These are phyloP conservation scores for Dipteronia sinensis DNA, from an alignment of 345 rosid genomes.

Conservation along the genomic window DNA sequence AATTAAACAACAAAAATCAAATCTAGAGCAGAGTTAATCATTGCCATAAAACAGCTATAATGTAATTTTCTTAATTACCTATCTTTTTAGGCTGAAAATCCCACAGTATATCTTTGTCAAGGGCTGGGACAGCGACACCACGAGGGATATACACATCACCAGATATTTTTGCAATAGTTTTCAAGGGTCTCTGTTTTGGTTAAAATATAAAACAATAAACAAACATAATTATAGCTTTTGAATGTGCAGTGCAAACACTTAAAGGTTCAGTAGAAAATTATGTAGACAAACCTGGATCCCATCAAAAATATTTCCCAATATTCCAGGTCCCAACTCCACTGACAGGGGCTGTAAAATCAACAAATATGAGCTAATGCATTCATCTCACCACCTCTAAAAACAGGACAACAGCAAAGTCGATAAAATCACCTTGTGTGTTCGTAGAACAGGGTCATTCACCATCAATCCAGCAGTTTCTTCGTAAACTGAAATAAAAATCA, in stretches of 20 bases:
- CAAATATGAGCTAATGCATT: constrained; percentile 21
- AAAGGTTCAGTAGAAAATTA: constrained; percentile 1
- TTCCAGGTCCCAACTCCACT: constrained; percentile 99
- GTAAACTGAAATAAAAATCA: constrained; percentile 55
- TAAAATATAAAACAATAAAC: constrained; percentile 5
- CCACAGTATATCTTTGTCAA: constrained; percentile 93
- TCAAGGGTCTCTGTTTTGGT: constrained; percentile 83
- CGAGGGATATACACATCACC: constrained; percentile 99
- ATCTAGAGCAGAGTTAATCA: not conserved
- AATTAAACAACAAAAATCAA: constrained; percentile 15
- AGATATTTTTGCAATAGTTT: constrained; percentile 89
- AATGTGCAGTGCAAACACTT: constrained; percentile 10
- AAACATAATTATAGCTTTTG: not conserved
- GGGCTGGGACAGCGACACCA: constrained; percentile 98
- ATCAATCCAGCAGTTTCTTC: constrained; percentile 96
- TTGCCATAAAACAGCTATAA: constrained; percentile 9
- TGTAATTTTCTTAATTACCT: constrained; percentile 42
- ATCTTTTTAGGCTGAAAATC: constrained; percentile 90
- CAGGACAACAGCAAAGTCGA: not conserved
- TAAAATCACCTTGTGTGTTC: constrained; percentile 76
- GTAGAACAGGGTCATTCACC: constrained; percentile 94
- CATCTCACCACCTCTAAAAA: not conserved
- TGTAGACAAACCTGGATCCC: constrained; percentile 83
- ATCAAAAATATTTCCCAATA: constrained; percentile 95
- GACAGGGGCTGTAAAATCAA: constrained; percentile 82